phyloP scores from a whole-genome alignment of 1,284 basidiomycete genomes.

The Somion occarium region DNA sequence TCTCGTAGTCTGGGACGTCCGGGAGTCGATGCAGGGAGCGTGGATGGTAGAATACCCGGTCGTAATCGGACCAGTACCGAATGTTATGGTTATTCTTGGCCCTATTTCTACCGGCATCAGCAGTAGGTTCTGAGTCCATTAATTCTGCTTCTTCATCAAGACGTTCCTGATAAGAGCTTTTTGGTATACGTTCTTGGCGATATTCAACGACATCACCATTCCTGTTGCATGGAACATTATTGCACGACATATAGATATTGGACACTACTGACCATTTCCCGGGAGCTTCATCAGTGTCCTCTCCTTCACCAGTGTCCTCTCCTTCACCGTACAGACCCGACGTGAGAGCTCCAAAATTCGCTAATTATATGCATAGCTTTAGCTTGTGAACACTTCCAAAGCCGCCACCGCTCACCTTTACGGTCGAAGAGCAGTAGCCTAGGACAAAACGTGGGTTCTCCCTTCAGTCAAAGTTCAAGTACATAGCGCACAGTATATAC shows the following conservation, averaged over 20 bases:
- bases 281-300: slow-evolving; percentile 19
- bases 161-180: slow-evolving; percentile 50
- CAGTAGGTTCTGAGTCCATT: slow-evolving; percentile 3
- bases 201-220: slow-evolving; percentile 44
- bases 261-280: slow-evolving; percentile 26
- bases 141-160: slow-evolving; percentile 24
- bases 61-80: slow-evolving; percentile 78
- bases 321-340: slow-evolving; percentile 35
- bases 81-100: slow-evolving; percentile 27
- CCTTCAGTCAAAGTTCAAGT: slow-evolving; percentile 32
- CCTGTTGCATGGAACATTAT: slow-evolving; percentile 36
- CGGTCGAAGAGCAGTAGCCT: slow-evolving; percentile 61
- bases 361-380: slow-evolving; percentile 31
- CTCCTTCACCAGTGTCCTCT: too few relatives aligned
- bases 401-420: slow-evolving; percentile 42
- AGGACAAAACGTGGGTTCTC: slow-evolving; percentile 54
- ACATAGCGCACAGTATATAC: neutral
- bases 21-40: slow-evolving; percentile 61
- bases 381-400: too few relatives aligned
- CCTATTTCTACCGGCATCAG: slow-evolving; percentile 8
- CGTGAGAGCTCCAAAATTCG: slow-evolving; percentile 59
- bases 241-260: neutral
- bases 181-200: slow-evolving; percentile 46
- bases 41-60: slow-evolving; percentile 61
- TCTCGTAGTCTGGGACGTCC: slow-evolving; percentile 50